Percentiles rank a stretch among this genome's conserved stretches.
phyloP scores from a whole-genome alignment of 2,329 filamentous ascomycete genomes.

The Capronia americana region DNA sequence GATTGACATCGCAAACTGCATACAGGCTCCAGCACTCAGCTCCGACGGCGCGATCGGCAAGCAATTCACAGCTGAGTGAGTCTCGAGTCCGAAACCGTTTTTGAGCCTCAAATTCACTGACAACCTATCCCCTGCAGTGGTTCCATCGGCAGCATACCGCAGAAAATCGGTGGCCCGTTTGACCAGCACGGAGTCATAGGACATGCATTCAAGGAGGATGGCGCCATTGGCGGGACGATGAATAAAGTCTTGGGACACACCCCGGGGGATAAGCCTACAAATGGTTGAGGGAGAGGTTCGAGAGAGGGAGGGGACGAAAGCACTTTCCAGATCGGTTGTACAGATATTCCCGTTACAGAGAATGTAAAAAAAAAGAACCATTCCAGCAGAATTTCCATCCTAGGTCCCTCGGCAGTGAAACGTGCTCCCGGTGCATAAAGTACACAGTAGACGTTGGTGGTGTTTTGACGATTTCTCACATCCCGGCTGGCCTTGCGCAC shows the following conservation, averaged over 20 bases:
- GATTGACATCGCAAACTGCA: neutral
- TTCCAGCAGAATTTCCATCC: no score
- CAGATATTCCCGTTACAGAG: neutral
- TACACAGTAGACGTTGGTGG: no score
- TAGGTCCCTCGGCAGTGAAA: neutral
- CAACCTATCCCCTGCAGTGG: slow-evolving; percentile 3
- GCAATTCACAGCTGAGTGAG: slow-evolving; percentile 26
- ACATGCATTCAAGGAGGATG: slow-evolving; percentile 14
- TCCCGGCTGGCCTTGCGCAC: no score
- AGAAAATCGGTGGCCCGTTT: slow-evolving; percentile 28
- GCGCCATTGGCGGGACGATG: slow-evolving; percentile 30
- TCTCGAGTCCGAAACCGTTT: neutral
- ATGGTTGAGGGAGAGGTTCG: neutral
- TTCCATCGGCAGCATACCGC: slow-evolving; percentile 22
- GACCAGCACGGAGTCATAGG: slow-evolving; percentile 23
- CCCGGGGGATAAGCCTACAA: slow-evolving; percentile 18
- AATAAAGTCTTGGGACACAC: slow-evolving; percentile 26
- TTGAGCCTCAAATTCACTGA: slow-evolving; percentile 2
- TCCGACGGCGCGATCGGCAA: slow-evolving; percentile 26
- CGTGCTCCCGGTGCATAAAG: no score
- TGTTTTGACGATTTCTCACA: no score
- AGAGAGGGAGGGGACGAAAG: neutral
- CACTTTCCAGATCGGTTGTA: neutral
- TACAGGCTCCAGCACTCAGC: slow-evolving; percentile 4
- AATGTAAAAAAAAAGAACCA: neutral